A percentile compares a stretch with the other conserved stretches of the same genome.
Evolutionary conservation across 75 land plant genomes (phyloP).

Genomic region (Ceratopteris richardii): DNA sequence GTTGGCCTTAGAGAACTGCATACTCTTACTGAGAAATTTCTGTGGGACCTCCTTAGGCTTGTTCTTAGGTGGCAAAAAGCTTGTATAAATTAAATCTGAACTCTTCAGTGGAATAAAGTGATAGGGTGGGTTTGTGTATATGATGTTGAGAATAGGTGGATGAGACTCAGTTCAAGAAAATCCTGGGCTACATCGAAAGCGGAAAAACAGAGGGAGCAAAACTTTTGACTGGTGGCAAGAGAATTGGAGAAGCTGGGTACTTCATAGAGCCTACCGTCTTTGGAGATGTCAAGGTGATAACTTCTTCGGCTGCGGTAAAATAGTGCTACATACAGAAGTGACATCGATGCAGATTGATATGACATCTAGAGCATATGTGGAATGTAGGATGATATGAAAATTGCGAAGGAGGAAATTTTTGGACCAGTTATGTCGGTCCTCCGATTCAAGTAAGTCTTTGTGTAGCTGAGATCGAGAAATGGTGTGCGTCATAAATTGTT

Average conservation of each 20-base stretch:
- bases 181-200: slow-evolving; percentile 57
- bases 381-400: slow-evolving; percentile 23
- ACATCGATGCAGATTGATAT: slow-evolving; percentile 80
- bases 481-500: too few species aligned
- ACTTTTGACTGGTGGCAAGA: slow-evolving; percentile 65
- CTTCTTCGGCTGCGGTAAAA: too few species aligned
- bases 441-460: slow-evolving; percentile 21
- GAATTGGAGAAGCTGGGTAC: slow-evolving; percentile 52
- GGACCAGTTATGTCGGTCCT: slow-evolving; percentile 30
- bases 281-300: slow-evolving; percentile 55
- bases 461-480: not conserved
- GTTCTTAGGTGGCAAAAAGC: too few species aligned
- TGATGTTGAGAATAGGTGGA: too few species aligned
- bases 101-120: too few species aligned
- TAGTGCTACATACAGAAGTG: too few species aligned
- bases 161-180: slow-evolving; percentile 62
- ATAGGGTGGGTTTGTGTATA: too few species aligned
- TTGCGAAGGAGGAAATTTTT: slow-evolving; percentile 34
- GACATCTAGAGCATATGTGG: too few species aligned
- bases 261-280: slow-evolving; percentile 92
- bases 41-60: too few species aligned
- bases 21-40: too few species aligned
- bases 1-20: too few species aligned
- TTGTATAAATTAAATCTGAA: too few species aligned
- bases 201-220: slow-evolving; percentile 78